Base-by-base conservation (phyloP, 768 basidiomycete genomes). In the Phylloporus sp. region DNA sequence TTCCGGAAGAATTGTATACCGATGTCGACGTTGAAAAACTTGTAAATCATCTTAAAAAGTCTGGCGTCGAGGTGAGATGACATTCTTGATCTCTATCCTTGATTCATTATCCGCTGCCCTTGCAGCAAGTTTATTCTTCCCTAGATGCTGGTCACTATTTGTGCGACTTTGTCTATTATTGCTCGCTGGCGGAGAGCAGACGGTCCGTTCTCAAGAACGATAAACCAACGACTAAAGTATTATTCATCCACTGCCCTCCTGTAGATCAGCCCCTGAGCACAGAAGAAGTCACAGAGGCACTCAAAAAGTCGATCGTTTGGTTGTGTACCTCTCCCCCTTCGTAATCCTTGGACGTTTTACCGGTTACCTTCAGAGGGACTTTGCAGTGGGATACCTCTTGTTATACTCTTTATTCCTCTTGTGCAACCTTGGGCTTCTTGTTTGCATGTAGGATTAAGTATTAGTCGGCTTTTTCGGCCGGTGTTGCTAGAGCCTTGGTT, bases 71-170 rank as follows among this genome's bases (percentile, higher is more conserved):
- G 57, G 73, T 72, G 53, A 64, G 69, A 28, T 15, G 27, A 43
- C n/a, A 15, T 32, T 15, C 12, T 44, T 16, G 15, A 43, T 42
- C 11, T 47, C 39, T 41, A 6, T 31, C n/a, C 23, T 2, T 28
- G 23, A 26, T 55, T 40, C 54, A 47, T 26, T 31, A 18, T 52
- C 32, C 23, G 31, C 12, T 20, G 6, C n/a, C 16, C 27, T 46
- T 44, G 44, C 59, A 87, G 84, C 76, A 83, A 70, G 81, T 87
- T 20, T 82, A 84, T 62, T 77, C 83, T 18, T 88, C 86, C 3
- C 79, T 84, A 76, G 87, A 89, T 61, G 83, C 86, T 15, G 87
- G 86, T 0, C 84, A 86, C 63, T 90, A 82, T 65, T 69, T 88
- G 11, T 86, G 84, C 63, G 87, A 89, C 69, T 89, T 85, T 65